Evolutionary conservation across 192 early-diverging fungal genomes (phyloP), one percentile per base, ranked within the genome.

Genomic region (Powellomyces hirtus): DNA sequence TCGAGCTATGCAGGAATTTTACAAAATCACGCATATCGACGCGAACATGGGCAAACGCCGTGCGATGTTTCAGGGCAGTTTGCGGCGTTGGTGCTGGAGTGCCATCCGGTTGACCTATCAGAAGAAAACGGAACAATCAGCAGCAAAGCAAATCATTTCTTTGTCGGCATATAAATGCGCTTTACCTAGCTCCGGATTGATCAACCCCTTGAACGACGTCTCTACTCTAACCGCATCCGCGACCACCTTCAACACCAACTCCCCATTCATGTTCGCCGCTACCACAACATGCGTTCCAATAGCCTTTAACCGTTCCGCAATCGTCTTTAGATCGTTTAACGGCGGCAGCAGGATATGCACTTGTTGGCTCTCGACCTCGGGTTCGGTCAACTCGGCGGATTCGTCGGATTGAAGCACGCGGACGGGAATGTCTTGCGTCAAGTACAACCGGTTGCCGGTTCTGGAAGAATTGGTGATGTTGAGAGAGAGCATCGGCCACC

Each of bases 331-430:
- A 56, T 74, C 80, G 38, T 76, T 71, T n/a, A 94, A 64, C 10
- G 83, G 83, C 10, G 92, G 92, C 58, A 92, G 77, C 79, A 92
- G 87, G 40, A 94, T 89, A 46, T 91, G 88, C 13, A 74, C 75
- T 20, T 76, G 80, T 18, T 81, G 76, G 4, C 78, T 71, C 0
- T 80, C 79, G 2, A 90, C 78, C 65, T 84, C 72, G 8, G 89
- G 86, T 62, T 90, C 83, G 8, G 72, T 51, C 34, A 90, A 76
- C n/a, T 79, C 75, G 3, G 79, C 75, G 59, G 86, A 79, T 66
- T 89, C 84, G 46, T 66, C 45, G 1, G 75, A 52, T 18, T 75
- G 70, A 38, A 91, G 65, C 30, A 87, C 74, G 0, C 83, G 67
- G 14, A 88, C 77, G 0, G 84, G 85, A n/a, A 90, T 76, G 31